Conservation (phyloP, 371 early-diverging fungal genomes). For the Actinomortierella ambigua region DNA sequence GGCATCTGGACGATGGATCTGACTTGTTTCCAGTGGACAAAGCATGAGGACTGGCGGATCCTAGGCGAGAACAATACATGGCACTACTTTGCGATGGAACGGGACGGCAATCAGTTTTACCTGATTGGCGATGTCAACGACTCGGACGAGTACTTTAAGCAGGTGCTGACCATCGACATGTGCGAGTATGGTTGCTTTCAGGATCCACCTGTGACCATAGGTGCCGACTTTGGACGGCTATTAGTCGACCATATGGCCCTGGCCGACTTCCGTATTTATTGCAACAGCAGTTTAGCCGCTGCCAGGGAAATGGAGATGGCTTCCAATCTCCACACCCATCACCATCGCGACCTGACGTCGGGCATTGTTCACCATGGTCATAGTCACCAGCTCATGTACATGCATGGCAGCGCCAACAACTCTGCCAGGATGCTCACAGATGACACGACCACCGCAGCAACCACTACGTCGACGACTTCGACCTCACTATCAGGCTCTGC, state of each 20-base stretch:
- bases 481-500: no score
- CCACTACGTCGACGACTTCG: no score
- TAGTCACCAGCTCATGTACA: no score
- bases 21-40: conserved; percentile 66
- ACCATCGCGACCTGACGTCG: no score
- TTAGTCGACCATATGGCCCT: conserved; percentile 49
- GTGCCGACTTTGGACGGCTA: conserved; percentile 57
- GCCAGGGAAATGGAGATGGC: conserved; percentile 16
- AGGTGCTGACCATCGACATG: conserved; percentile 61
- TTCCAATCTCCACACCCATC: no score
- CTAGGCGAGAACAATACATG: conserved; percentile 60
- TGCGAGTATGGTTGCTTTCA: conserved; percentile 62
- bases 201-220: conserved; percentile 60
- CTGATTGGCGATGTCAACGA: conserved; percentile 66
- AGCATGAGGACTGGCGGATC: conserved; percentile 55
- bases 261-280: conserved; percentile 63
- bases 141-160: conserved; percentile 64
- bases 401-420: no score
- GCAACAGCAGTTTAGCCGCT: conserved; percentile 46
- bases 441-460: no score
- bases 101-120: conserved; percentile 58
- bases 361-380: no score
- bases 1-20: conserved; percentile 72
- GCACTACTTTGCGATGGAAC: conserved; percentile 70
- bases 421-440: no score